Base-by-base conservation (phyloP, 2,329 filamentous ascomycete genomes). In the Botrytis galanthina region DNA sequence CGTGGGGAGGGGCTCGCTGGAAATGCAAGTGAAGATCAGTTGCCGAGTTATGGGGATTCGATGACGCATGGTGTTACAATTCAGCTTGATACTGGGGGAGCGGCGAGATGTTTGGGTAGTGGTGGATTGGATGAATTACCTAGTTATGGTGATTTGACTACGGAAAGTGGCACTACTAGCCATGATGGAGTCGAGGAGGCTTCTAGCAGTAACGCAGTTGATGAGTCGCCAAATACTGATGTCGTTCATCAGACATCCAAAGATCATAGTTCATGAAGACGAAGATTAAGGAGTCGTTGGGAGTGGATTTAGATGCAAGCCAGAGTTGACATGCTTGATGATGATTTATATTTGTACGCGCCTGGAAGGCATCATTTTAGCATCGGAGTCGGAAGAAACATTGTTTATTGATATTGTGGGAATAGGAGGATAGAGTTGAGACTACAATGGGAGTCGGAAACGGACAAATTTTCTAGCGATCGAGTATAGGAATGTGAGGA, bases 11-110 rank as follows among this genome's bases (percentile, higher is more conserved):
- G 18, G 1, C 26, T 14, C 37, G 14, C 16, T 26, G 26, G 22
- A 20, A 48, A 20, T 48, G 42, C 18, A 22, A 26, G 35, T 4
- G 46, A n/a, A n/a, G 66, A 68, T 32, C 48, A 57, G n/a, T 57
- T 68, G 18, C 66, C 66, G 9, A 68, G 66, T 57, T 68, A 68
- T 68, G 35, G 66, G 1, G 66, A 68, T 32, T 68, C 48, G 35
- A 68, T 9, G 1, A 54, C 22, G 59, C 59, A 61, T 66, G 63
- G 42, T 5, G 12, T 66, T n/a, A 66, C 63, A 7, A 22, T 54
- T 20, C 64, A 68, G 48, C 26, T 68, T 68, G 64, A 26, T 8
- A 54, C 64, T 1, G 64, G 64, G 10, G 64, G 46, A 29, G 64
- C 64, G 26, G 64, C 64, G 26, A 54, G 64, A 18, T 35, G 51